Evolutionary conservation across 148 eudicot genomes (phyloP), one percentile per base, ranked within the genome.

Genomic region (Vaccinium darrowii): DNA sequence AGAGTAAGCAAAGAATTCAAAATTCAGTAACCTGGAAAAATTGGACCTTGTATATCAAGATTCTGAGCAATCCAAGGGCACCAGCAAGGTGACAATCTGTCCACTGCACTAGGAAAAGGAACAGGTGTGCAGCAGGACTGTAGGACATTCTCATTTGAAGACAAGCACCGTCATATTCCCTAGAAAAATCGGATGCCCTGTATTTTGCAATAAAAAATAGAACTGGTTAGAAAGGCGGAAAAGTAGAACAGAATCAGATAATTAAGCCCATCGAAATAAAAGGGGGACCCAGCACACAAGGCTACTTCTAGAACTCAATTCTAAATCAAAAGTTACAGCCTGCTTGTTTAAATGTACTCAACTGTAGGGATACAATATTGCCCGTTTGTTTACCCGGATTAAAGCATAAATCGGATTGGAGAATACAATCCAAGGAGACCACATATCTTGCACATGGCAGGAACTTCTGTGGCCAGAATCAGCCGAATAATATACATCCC

Each of bases 81-180:
- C 99, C 99, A 23, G 99, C 99, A 71, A 97, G 92, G 89, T 94
- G 87, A 84, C 98, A 97, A 76, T 97, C 99, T 21, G 98, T 93
- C 99, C 99, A 97, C 72, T 97, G 99, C 13, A 97, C 97, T 56
- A 97, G 89, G 92, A 97, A 97, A 82, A 97, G 98, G 88, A 97
- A 90, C 88, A 97, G 87, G 80, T 97, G 97, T n/a, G 99, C 99
- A 52, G 94, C 99, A 49, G 99, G 98, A 82, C 98, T 95, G 82
- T 97, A 97, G 3, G 99, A 95, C 92, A 97, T 94, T 91, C 99
- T 93, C 99, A 97, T 93, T 84, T 97, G 99, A 78, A 97, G 88
- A 78, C 95, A 97, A 7, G 98, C 98, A 14, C 99, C 99, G 62
- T 95, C 99, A 88, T 92, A 97, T 85, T 97, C 98, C 84, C 94